Conservation (phyloP, 164 flowering plant species). For the Houttuynia cordata region DNA sequence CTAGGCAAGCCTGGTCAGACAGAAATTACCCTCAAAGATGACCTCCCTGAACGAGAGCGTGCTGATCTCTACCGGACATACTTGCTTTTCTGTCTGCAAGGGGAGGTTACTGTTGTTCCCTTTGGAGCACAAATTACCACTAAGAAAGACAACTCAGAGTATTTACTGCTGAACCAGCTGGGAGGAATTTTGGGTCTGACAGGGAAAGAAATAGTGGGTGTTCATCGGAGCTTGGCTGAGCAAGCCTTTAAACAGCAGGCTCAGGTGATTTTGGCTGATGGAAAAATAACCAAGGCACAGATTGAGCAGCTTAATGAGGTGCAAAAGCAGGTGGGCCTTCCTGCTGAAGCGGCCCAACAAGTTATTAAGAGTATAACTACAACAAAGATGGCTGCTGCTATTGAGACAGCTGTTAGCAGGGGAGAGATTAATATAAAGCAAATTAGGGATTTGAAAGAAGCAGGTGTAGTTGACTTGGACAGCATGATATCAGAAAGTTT, state of each 20-base stretch:
- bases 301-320: constrained; percentile 64
- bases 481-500: constrained; percentile 57
- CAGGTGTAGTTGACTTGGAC: constrained; percentile 43
- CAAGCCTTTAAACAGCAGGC: constrained; percentile 79
- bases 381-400: constrained; percentile 73
- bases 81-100: constrained; percentile 63
- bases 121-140: constrained; percentile 62
- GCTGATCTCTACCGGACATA: constrained; percentile 75
- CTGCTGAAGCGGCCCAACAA: constrained; percentile 62
- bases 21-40: constrained; percentile 83
- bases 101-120: constrained; percentile 52
- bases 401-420: constrained; percentile 64
- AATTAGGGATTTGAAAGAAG: constrained; percentile 76
- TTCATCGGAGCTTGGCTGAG: constrained; percentile 73
- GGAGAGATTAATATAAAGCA: constrained; percentile 74
- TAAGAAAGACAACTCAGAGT: constrained; percentile 68
- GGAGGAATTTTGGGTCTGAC: constrained; percentile 72
- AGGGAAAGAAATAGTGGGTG: constrained; percentile 52
- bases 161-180: constrained; percentile 54
- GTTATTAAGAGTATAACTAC: constrained; percentile 74
- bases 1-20: constrained; percentile 57
- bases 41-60: constrained; percentile 67
- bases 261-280: constrained; percentile 92
- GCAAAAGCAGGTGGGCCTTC: constrained; percentile 81
- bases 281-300: constrained; percentile 69